Conservation (phyloP, 768 basidiomycete species). For the Phylloporus scabripes region DNA sequence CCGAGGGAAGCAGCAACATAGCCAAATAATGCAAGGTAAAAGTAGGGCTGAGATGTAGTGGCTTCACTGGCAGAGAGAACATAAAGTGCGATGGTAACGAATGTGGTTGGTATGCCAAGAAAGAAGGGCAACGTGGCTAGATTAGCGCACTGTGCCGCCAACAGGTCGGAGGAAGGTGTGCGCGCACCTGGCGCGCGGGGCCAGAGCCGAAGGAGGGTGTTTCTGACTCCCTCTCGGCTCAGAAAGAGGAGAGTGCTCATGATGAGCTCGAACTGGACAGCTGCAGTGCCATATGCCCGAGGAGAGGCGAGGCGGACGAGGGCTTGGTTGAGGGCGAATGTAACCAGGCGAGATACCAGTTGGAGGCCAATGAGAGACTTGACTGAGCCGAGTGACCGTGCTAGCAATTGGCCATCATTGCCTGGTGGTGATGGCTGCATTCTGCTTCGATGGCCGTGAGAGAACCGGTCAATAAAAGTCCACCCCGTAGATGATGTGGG, state of each 20-base stretch:
- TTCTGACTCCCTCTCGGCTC: slow-evolving; percentile 88
- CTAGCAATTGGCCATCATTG: slow-evolving; percentile 17
- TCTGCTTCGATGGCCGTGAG: neutral
- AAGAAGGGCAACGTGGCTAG: slow-evolving; percentile 60
- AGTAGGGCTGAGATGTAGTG: slow-evolving; percentile 58
- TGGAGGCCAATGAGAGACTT: slow-evolving; percentile 81
- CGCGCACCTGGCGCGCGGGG: slow-evolving; percentile 12
- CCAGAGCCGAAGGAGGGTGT: slow-evolving; percentile 67
- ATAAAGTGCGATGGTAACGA: slow-evolving; percentile 51
- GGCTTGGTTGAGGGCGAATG: slow-evolving; percentile 85
- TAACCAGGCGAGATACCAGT: slow-evolving; percentile 75
- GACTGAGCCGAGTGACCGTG: slow-evolving; percentile 36
- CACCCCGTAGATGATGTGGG: neutral
- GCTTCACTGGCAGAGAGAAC: slow-evolving; percentile 44
- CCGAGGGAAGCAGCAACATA: slow-evolving; percentile 72
- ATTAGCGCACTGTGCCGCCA: slow-evolving; percentile 32
- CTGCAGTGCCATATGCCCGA: slow-evolving; percentile 80
- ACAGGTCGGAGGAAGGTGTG: neutral
- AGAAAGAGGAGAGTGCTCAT: slow-evolving; percentile 89
- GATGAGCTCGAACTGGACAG: slow-evolving; percentile 91
- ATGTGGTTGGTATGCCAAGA: slow-evolving; percentile 62
- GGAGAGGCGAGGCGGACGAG: slow-evolving; percentile 82
- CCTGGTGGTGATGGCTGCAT: neutral
- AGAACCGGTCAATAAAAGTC: neutral
- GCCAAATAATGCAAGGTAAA: slow-evolving; percentile 53